Evolutionary conservation across 495 filamentous ascomycete genomes (phyloP).

Genomic region (Lophiotrema nucula): DNA sequence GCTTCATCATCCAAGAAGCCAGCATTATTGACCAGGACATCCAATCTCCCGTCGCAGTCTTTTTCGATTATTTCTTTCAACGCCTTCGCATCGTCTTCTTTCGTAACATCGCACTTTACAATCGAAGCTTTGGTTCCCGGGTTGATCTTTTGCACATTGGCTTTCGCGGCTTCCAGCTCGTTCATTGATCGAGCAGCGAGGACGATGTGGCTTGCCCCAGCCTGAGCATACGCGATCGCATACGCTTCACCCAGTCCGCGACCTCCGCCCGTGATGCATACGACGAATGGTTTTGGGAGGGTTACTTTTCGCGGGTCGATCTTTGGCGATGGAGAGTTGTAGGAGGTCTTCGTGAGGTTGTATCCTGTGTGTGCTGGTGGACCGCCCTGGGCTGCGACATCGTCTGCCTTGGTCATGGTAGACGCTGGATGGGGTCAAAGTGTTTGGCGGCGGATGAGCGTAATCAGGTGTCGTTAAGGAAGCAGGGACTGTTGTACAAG

Average conservation of each 20-base stretch:
- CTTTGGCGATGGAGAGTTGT: constrained; percentile 1
- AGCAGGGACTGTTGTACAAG: too few species aligned
- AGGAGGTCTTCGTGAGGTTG: background rate
- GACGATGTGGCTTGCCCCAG: constrained; percentile 6
- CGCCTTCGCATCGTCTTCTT: background rate
- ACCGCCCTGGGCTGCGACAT: too few species aligned
- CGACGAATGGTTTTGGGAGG: background rate
- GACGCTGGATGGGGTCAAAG: too few species aligned
- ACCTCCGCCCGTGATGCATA: constrained; percentile 2
- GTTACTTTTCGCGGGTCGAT: background rate
- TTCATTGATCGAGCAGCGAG: constrained; percentile 6
- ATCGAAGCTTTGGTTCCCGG: background rate
- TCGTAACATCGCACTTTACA: constrained; percentile 5
- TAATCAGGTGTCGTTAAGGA: too few species aligned
- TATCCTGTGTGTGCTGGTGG: too few species aligned
- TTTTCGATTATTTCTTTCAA: background rate
- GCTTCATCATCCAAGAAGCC: constrained; percentile 5
- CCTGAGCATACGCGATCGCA: constrained; percentile 2
- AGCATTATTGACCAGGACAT: constrained; percentile 15
- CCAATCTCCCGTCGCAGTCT: constrained; percentile 2
- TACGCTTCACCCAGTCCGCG: constrained; percentile 3
- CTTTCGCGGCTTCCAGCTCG: constrained; percentile 4
- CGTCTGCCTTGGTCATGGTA: too few species aligned
- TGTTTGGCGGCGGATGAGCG: too few species aligned
- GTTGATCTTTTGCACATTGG: background rate